A percentile compares a stretch with the other conserved stretches of the same genome.
phyloP scores from a whole-genome alignment of 805 yeast species.

The Saturnispora serradocipensis region DNA sequence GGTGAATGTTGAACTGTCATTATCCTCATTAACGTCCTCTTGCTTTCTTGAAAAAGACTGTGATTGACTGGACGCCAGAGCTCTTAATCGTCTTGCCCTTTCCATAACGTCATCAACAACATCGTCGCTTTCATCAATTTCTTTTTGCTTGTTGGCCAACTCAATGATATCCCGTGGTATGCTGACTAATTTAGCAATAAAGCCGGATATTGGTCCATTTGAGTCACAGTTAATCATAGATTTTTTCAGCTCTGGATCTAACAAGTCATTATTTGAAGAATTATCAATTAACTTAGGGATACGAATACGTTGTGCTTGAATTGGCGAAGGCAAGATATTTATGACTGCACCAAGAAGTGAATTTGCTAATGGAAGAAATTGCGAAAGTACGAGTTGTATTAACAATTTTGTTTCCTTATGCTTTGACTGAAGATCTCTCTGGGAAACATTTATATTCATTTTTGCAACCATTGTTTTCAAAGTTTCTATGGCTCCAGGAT shows the following conservation, averaged over 20 bases:
- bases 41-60: constrained; percentile 29
- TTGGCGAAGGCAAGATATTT: constrained; percentile 79
- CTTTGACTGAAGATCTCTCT: constrained; percentile 63
- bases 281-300: constrained; percentile 57
- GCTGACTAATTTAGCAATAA: constrained; percentile 82
- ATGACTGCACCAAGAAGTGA: constrained; percentile 79
- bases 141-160: constrained; percentile 29
- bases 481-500: constrained; percentile 58
- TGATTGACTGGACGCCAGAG: constrained; percentile 5
- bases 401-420: constrained; percentile 57
- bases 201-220: constrained; percentile 61
- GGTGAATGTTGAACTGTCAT: neutral
- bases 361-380: constrained; percentile 90
- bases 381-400: constrained; percentile 64
- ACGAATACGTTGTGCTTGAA: constrained; percentile 61
- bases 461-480: constrained; percentile 68
- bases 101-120: constrained; percentile 49
- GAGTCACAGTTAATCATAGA: constrained; percentile 62
- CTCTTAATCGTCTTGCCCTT: constrained; percentile 34
- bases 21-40: constrained; percentile 26
- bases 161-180: constrained; percentile 67
- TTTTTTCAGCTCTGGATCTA: constrained; percentile 40
- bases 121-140: constrained; percentile 2
- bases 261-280: constrained; percentile 39
- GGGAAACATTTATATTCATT: constrained; percentile 55